Evolutionary conservation across 371 early-diverging fungal species (phyloP).

Genomic region (Sporodiniella umbellata): DNA sequence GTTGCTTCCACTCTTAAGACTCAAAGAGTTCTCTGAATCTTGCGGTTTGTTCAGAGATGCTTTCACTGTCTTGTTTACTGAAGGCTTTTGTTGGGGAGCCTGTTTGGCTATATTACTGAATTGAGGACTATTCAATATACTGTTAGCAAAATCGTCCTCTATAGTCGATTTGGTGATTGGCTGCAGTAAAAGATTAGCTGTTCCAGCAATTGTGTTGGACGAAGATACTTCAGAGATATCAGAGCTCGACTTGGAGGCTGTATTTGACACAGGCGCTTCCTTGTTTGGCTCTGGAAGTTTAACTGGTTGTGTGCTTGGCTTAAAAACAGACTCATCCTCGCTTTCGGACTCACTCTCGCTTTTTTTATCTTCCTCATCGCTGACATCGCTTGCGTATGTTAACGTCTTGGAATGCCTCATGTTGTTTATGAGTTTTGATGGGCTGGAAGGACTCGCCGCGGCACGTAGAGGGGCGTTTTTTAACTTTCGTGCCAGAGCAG

Average conservation of each 20-base stretch:
- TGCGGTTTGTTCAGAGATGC: not conserved
- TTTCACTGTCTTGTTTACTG: not conserved
- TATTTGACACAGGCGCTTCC: constrained; percentile 8
- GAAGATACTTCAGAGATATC: constrained; percentile 19
- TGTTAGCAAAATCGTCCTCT: constrained; percentile 1
- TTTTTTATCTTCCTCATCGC: constrained; percentile 27
- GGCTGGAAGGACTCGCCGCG: constrained; percentile 5
- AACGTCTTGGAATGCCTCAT: constrained; percentile 15
- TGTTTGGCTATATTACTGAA: not conserved
- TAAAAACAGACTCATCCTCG: constrained; percentile 7
- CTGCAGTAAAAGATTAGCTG: not conserved
- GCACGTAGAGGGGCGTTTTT: constrained; percentile 2
- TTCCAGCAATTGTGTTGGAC: constrained; percentile 3
- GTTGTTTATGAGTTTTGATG: constrained; percentile 1
- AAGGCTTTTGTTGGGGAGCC: not conserved
- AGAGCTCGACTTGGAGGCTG: constrained; percentile 15
- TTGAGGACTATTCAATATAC: not conserved
- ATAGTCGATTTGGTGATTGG: constrained; percentile 1
- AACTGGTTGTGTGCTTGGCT: not conserved
- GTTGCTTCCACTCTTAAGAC: not conserved
- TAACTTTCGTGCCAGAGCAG: constrained; percentile 22
- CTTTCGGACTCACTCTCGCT: constrained; percentile 16
- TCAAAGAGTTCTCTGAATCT: constrained; percentile 3
- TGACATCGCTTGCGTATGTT: constrained; percentile 39
- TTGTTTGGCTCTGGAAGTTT: no score